Base-by-base conservation (phyloP, 2,329 filamentous ascomycete genomes). In the Ilyonectria robusta region DNA sequence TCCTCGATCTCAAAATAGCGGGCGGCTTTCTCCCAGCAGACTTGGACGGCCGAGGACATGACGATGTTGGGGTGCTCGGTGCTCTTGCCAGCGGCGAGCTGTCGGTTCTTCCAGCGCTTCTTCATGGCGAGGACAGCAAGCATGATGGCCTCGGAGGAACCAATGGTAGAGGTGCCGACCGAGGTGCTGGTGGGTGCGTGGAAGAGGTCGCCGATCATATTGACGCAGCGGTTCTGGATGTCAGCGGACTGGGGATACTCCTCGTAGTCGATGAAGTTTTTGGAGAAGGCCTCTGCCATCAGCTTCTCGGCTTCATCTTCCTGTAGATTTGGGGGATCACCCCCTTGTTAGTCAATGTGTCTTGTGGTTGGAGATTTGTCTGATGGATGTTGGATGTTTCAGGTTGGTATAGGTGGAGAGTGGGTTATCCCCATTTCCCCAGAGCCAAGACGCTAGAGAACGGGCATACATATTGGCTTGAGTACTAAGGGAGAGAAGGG, bases 31-130 rank as follows among this genome's bases (percentile, higher is more conserved):
- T 98, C 94, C 95, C 95, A 98, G 86, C 94, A 97, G 46, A 98
- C 95, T 83, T 98, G 95, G 2, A 98, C 95, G 35, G 95, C 95
- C 31, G 93, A 94, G 75, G 93, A 96, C 95, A 98, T 98, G 85
- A 98, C 85, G 68, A 98, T 92, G 83, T 98, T 98, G 62, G 95
- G 95, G 48, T 88, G 88, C 69, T 94, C 93, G 67, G 81, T 88
- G 61, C 94, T 88, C 84, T 97, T 96, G 68, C 94, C 95, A 74
- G 89, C 93, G 6, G 93, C 94, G 79, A 92, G 89, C 75, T 94
- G 91, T 83, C 91, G 91, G 81, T 96, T 94, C 84, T 93, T 91
- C 95, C 95, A 98, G 76, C 92, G 90, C 84, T 92, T 94, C 89
- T 98, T 98, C 94, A 98, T 97, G 74, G 95, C 95, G 40, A 98